Evolutionary conservation across 2,329 filamentous ascomycete species (phyloP).

Genomic region (Didymella keratinophila): DNA sequence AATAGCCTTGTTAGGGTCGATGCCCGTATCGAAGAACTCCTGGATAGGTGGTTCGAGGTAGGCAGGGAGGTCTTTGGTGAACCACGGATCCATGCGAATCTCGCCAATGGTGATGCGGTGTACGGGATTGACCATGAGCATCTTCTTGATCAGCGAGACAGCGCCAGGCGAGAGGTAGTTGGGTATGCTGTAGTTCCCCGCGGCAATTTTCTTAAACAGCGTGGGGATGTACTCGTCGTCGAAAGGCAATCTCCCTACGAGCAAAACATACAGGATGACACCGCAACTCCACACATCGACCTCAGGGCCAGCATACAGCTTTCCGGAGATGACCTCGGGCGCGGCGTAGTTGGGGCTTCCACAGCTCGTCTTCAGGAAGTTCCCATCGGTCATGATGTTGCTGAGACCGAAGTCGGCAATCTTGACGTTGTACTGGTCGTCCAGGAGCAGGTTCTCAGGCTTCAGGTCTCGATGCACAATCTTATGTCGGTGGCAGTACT

Average conservation of each 20-base stretch:
- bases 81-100: constrained; percentile 94
- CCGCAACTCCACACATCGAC: constrained; percentile 99
- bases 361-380: constrained; percentile 98
- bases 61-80: constrained; percentile 81
- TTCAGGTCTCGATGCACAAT: constrained; percentile 98
- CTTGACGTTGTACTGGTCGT: constrained; percentile 96
- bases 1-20: constrained; percentile 91
- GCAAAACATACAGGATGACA: constrained; percentile 76
- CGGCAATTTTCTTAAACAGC: constrained; percentile 96
- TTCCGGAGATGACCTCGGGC: constrained; percentile 96
- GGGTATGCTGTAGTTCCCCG: constrained; percentile 91
- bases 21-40: constrained; percentile 92
- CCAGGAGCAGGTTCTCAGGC: constrained; percentile 93
- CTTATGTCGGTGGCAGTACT: constrained; percentile 98
- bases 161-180: constrained; percentile 89
- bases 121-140: constrained; percentile 94
- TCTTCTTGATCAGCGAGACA: constrained; percentile 81
- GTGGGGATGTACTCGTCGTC: constrained; percentile 99
- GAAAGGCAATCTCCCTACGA: constrained; percentile 80
- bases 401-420: constrained; percentile 98
- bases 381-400: constrained; percentile 99
- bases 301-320: constrained; percentile 95
- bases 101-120: constrained; percentile 93
- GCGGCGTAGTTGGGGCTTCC: constrained; percentile 98
- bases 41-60: constrained; percentile 89